A percentile compares a stretch with the other conserved stretches of the same genome.
Evolutionary conservation across 352 stramenopile genomes (phyloP).

Genomic region (Elongisporangium anandrum): DNA sequence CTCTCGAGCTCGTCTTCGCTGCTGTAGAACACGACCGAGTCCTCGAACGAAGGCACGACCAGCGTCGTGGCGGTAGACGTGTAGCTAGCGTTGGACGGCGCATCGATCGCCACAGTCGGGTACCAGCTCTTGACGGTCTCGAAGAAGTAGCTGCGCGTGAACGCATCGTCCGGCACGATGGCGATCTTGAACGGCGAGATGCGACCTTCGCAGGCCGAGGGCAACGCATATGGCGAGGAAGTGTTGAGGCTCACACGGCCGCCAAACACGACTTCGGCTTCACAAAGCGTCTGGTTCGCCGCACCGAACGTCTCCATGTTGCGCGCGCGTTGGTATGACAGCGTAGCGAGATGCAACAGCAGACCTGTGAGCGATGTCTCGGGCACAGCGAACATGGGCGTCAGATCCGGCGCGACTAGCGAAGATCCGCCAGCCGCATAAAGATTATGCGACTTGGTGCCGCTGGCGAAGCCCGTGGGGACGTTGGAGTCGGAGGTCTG

Average conservation of each 20-base stretch:
- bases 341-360: conserved; percentile 38
- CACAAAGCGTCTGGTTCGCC: conserved; percentile 2
- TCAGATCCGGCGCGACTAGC: conserved; percentile 10
- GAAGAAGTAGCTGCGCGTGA: conserved; percentile 32
- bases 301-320: conserved; percentile 6
- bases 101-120: conserved; percentile 12
- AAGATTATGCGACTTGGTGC: conserved; percentile 31
- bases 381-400: conserved; percentile 24
- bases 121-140: conserved; percentile 26
- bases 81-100: conserved; percentile 2
- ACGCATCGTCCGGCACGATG: conserved; percentile 29
- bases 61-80: conserved; percentile 3
- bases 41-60: conserved; percentile 32
- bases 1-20: conserved; percentile 18
- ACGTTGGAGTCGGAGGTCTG: conserved; percentile 26
- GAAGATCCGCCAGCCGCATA: conserved; percentile 30
- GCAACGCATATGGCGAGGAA: conserved; percentile 17
- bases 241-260: conserved; percentile 13
- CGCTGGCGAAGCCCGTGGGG: conserved; percentile 27
- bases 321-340: conserved; percentile 29
- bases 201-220: conserved; percentile 10
- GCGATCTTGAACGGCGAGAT: conserved; percentile 27
- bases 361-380: conserved; percentile 62
- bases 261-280: conserved; percentile 7
- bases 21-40: conserved; percentile 32